Base-by-base conservation (phyloP, 1,139 yeast genomes). In the Taphrina flavorubra region DNA sequence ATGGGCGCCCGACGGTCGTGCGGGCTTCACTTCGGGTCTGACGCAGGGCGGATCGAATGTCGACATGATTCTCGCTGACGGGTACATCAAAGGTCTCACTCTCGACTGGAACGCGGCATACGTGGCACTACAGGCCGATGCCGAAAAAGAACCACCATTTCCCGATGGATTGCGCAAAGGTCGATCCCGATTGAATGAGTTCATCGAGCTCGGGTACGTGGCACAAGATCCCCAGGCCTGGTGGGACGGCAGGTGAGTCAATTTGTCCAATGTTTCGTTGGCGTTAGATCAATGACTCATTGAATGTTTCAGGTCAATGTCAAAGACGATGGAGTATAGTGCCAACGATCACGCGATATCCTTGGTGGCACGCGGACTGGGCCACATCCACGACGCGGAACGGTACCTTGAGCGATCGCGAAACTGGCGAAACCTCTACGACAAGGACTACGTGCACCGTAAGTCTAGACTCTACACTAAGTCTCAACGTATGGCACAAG, bases 321-420 rank as follows among this genome's bases (percentile, higher is more conserved):
- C 61, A 25, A 63, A 63, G 56, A 63, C 67, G 39, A 63, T 63
- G 67, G 67, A 63, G 47, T 63, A 63, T 16, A 57, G 47, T 16
- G 67, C 67, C 47, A 63, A 63, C 25, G 67, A 63, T 39, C 51
- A 53, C n/a, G 67, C 61, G 25, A 63, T 63, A 36, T 63, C 67
- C 2, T 25, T 63, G 20, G 44, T 63, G 4, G 67, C 67, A 1
- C 59, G 61, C n/a, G 67, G 67, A 1, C 51, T 57, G 20, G 67
- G 61, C 11, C 49, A 47, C 8, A 37, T 53, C 6, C 40, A 55
- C 11, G 67, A 63, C 16, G 60, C 67, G n/a, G 55, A 34, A 11
- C 60, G 67, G 2, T 63, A 53, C 34, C 46, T 63, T 37, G 36
- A 53, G 10, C 44, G 67, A 18, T 63, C 67, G 20, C 25, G 55